A percentile compares a stretch with the other conserved stretches of the same genome.
phyloP scores from a whole-genome alignment of 345 rosid genomes.

The Linum trigynum region DNA sequence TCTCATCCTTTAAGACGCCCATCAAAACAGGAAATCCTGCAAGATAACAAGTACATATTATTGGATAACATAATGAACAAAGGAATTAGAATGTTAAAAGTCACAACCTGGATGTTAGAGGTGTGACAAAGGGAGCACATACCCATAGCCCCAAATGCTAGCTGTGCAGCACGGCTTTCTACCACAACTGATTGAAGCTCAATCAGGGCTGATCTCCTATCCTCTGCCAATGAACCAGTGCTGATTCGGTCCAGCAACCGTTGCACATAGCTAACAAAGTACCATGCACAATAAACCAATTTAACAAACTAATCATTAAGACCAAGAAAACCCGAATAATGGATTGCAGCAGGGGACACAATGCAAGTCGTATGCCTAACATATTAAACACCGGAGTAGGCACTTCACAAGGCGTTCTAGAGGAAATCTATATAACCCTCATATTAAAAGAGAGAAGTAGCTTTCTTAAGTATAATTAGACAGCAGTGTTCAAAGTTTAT shows the following conservation, averaged over 20 bases:
- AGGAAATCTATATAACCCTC: background rate
- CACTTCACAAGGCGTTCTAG: background rate
- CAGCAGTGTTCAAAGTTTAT: background rate
- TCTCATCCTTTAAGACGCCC: conserved; percentile 76
- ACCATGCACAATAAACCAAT: conserved; percentile 7
- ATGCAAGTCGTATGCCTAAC: background rate
- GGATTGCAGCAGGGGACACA: background rate
- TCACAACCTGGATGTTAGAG: background rate
- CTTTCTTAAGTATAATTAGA: background rate
- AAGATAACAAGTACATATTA: conserved; percentile 9
- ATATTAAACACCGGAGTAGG: background rate
- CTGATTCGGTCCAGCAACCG: conserved; percentile 86
- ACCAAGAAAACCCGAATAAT: background rate
- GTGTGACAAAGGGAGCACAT: conserved; percentile 13
- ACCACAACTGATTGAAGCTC: conserved; percentile 92
- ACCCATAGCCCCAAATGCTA: conserved; percentile 93
- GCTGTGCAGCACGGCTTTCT: conserved; percentile 74
- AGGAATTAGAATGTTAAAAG: background rate
- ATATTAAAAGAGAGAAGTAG: background rate
- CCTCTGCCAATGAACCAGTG: conserved; percentile 78
- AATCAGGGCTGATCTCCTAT: conserved; percentile 71
- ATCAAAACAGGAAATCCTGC: conserved; percentile 91
- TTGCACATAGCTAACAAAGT: conserved; percentile 55
- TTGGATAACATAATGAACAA: conserved; percentile 2
- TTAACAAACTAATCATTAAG: background rate